phyloP scores from a whole-genome alignment of 2,329 filamentous ascomycete species.

The Rhynchosporium agropyri region DNA sequence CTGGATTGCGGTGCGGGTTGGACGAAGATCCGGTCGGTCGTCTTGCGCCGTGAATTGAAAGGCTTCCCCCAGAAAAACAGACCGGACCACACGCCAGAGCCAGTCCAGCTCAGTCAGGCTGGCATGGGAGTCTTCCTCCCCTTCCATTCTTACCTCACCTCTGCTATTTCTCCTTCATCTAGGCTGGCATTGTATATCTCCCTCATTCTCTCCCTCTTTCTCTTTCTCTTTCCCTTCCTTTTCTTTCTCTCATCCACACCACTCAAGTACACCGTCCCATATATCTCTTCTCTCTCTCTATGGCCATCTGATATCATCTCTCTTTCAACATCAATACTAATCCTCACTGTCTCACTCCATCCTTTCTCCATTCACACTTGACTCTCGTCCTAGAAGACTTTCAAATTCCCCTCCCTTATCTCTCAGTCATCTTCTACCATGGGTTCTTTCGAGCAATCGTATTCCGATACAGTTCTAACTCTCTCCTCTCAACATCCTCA shows the following conservation, averaged over 20 bases:
- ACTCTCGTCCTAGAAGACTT: slow-evolving; percentile 4
- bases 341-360: slow-evolving; percentile 13
- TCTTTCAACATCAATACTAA: not conserved
- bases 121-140: slow-evolving; percentile 9
- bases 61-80: not conserved
- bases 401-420: not conserved
- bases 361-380: slow-evolving; percentile 21
- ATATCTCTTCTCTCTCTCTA: slow-evolving; percentile 17
- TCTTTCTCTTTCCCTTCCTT: slow-evolving; percentile 15
- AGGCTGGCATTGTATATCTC: slow-evolving; percentile 13
- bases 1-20: not conserved
- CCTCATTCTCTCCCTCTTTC: too few relatives aligned
- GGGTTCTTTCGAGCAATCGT: slow-evolving; percentile 38
- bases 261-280: slow-evolving; percentile 26
- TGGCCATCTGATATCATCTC: slow-evolving; percentile 14
- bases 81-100: not conserved
- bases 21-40: slow-evolving; percentile 4
- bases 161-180: slow-evolving; percentile 16
- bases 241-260: slow-evolving; percentile 21
- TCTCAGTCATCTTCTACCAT: slow-evolving; percentile 28
- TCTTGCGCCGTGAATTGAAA: not conserved
- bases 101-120: not conserved
- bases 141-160: slow-evolving; percentile 16
- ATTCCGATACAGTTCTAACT: slow-evolving; percentile 37
- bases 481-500: slow-evolving; percentile 37